Conservation (phyloP, 2,329 filamentous ascomycete genomes). For the Domatiomyces globalis region DNA sequence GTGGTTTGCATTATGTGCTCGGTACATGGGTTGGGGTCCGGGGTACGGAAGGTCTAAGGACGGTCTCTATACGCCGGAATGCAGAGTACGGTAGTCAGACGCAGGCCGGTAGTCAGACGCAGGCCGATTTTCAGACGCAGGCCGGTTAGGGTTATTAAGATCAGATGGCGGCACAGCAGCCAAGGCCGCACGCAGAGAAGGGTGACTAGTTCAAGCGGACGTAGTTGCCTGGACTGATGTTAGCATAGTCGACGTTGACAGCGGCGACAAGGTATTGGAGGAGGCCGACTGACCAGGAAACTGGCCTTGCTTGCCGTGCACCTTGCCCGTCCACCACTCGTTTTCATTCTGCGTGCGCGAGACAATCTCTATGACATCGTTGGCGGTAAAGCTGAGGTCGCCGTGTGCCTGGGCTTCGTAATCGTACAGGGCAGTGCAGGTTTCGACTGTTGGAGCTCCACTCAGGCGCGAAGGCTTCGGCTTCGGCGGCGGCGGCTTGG, state of each 20-base stretch:
- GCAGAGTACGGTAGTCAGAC: neutral
- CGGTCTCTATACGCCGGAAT: neutral
- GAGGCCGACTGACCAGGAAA: conserved; percentile 63
- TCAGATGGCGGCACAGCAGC: neutral
- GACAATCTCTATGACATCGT: conserved; percentile 81
- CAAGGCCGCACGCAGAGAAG: conserved; percentile 23
- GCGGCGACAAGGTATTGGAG: no score
- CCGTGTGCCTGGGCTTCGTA: conserved; percentile 92
- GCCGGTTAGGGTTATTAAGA: neutral
- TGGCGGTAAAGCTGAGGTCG: conserved; percentile 77
- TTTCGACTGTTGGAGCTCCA: conserved; percentile 53
- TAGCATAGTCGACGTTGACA: neutral
- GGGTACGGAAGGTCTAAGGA: neutral
- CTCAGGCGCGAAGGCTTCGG: conserved; percentile 66
- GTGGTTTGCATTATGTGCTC: neutral
- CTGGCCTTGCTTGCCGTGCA: conserved; percentile 70
- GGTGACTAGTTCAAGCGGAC: conserved; percentile 33
- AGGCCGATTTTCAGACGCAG: neutral
- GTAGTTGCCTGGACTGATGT: conserved; percentile 25
- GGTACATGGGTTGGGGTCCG: no score
- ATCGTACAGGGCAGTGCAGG: conserved; percentile 82
- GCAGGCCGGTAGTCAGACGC: no score
- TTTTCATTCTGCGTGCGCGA: conserved; percentile 76
- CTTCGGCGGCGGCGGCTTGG: conserved; percentile 56
- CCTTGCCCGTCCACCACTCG: conserved; percentile 88